These are phyloP conservation scores for Naematelia aurantialba DNA, from an alignment of 768 basidiomycete species.

Conservation along the genomic window DNA sequence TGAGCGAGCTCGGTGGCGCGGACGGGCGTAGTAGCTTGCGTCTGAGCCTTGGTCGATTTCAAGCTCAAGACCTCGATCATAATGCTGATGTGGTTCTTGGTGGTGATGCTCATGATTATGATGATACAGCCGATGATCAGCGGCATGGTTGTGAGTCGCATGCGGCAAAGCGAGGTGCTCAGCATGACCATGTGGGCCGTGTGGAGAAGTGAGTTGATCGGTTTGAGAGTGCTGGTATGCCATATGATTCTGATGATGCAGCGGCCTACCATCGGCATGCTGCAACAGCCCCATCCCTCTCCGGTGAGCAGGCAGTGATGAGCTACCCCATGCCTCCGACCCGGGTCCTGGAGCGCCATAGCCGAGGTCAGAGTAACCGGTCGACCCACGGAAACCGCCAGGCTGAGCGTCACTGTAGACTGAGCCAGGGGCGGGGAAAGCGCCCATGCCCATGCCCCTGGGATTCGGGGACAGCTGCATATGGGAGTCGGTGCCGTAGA, in stretches of 20 bases:
- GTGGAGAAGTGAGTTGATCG: too few species aligned
- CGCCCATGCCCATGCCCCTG: background rate
- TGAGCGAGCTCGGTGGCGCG: background rate
- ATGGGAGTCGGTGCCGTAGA: background rate
- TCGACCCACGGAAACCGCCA: too few species aligned
- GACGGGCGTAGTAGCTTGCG: constrained; percentile 20
- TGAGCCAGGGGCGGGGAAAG: background rate
- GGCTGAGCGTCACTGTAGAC: background rate
- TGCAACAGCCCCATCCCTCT: constrained; percentile 13
- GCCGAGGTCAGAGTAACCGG: too few species aligned
- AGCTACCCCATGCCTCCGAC: constrained; percentile 9
- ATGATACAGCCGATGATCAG: background rate
- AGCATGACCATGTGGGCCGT: too few species aligned
- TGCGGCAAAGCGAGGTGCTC: too few species aligned
- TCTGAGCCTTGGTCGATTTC: constrained; percentile 12
- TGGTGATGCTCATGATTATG: constrained; percentile 4
- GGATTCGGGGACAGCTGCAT: too few species aligned
- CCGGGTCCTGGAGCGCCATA: too few species aligned
- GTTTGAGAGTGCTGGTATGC: too few species aligned
- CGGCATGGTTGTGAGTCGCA: background rate
- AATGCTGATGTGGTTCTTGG: constrained; percentile 9
- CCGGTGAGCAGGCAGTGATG: constrained; percentile 26
- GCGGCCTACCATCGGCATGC: constrained; percentile 1
- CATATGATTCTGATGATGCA: constrained; percentile 7
- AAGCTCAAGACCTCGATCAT: background rate